Base-by-base conservation (phyloP, 2,329 filamentous ascomycete species). In the Colletotrichum filicis region DNA sequence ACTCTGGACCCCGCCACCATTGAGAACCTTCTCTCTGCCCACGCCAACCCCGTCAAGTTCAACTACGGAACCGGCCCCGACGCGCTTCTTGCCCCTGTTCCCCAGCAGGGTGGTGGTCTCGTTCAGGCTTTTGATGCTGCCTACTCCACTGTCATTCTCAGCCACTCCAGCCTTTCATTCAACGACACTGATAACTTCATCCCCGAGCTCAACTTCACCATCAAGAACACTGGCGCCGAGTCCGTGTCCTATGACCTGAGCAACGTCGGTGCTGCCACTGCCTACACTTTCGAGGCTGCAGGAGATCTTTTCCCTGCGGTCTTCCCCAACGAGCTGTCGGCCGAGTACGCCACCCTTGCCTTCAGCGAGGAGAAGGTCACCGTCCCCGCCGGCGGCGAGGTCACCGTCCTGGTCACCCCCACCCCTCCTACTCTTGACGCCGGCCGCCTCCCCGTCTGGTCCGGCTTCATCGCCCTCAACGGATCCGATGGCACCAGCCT, bases 131-230 rank as follows among this genome's bases (percentile, higher is more conserved):
- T 88, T 74, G 88, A 91, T 69, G 89, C 90, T 4, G 88, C 90
- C 6, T 85, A 88, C 75, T 83, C 87, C 19, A 88, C 84, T 2
- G 86, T 87, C 2, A 77, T 89, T 14, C 81, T 92, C 24, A 87
- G 86, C 76, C 86, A 85, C 11, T 88, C 88, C n/a, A 89, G 87
- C 78, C 80, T 93, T 16, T 86, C 88, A 4, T 92, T 92, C 81
- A 92, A 92, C 78, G 91, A 93, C 79, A 91, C 90, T 0, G 88
- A 89, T 75, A 79, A 92, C 82, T 87, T 91, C 74, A 79, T 79
- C 58, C 79, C 83, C 12, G 82, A 81, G 2, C 81, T 86, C 56
- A 85, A 86, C 74, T 90, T 92, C 77, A 86, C 83, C 52, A 84
- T 93, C 75, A 84, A 80, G 76, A 93, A 92, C 82, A 83, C 83